Base-by-base conservation (phyloP, 768 basidiomycete genomes). In the Pulveroboletus sp. region DNA sequence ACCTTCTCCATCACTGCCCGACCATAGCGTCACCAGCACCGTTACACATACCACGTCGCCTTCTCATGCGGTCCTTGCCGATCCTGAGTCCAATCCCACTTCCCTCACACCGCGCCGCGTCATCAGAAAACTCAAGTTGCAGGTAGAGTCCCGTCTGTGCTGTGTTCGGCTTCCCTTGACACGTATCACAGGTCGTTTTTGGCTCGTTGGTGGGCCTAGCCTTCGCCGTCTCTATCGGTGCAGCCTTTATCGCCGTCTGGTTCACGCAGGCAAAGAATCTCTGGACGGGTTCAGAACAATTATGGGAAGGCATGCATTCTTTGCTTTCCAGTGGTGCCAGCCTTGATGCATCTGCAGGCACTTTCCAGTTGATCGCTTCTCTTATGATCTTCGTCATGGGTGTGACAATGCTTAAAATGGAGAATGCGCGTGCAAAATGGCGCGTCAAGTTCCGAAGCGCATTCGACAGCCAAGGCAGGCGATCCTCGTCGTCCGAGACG, bases 341-440 rank as follows among this genome's bases (percentile, higher is more conserved):
- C 35, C 35, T 52, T 53, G 3, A 41, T 39, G 0, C 27, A 42
- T 35, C 36, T 35, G 47, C 18, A 88, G 86, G 83, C 26, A 75
- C 81, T 52, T 90, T 89, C 61, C 71, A 82, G 55, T 68, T 89
- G 49, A 74, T 91, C 47, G 87, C 87, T 0, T 66, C 82, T 10
- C 49, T 91, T 58, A 82, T 96, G 78, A 93, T 96, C 61, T 90
- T 93, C 67, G 74, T 86, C 63, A 95, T 97, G 92, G 93, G 91
- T 3, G 62, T 97, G 35, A 86, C 87, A 32, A 94, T 98, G 88
- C 81, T 99, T 53, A 93, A 90, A 65, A 84, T 99, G 80, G 94
- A 98, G 68, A 77, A 86, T 61, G 87, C 95, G 10, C 89, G 92
- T 66, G 79, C 86, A n/a, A 93, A 90, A 69, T 99, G 95, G 95